phyloP scores from a whole-genome alignment of 306 rosid species.

The Cucumis melo region DNA sequence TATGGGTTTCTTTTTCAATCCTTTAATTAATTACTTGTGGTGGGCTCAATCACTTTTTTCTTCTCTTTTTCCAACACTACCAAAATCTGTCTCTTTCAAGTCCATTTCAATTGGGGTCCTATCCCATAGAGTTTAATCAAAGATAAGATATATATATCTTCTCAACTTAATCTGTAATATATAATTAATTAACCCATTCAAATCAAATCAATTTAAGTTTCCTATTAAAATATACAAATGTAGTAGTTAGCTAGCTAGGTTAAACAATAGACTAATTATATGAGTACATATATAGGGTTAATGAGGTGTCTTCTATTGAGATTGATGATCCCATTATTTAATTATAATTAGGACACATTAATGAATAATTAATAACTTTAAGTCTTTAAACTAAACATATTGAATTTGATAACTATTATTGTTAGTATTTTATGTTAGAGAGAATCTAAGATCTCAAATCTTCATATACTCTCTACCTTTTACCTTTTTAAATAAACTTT shows the following conservation, averaged over 20 bases:
- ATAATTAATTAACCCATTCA: not conserved
- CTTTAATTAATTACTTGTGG: not conserved
- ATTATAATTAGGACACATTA: not conserved
- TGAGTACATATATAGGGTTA: not conserved
- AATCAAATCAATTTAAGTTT: not conserved
- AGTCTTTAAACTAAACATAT: not conserved
- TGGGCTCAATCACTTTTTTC: not conserved
- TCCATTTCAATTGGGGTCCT: not conserved
- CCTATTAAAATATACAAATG: not conserved
- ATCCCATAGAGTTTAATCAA: not conserved
- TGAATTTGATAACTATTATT: not conserved
- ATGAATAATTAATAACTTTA: not conserved
- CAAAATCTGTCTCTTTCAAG: not conserved
- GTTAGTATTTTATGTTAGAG: not conserved
- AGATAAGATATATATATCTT: not conserved
- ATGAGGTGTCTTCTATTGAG: not conserved
- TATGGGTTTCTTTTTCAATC: not conserved
- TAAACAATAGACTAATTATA: not conserved
- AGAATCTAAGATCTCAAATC: constrained; percentile 1
- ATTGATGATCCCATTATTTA: not conserved
- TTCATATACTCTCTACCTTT: not conserved
- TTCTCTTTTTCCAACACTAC: not conserved
- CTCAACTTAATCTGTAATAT: not conserved
- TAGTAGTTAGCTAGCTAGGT: not conserved
- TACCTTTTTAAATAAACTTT: not conserved